Conservation (phyloP, 2,329 filamentous ascomycete species). For the Fusarium sp. region DNA sequence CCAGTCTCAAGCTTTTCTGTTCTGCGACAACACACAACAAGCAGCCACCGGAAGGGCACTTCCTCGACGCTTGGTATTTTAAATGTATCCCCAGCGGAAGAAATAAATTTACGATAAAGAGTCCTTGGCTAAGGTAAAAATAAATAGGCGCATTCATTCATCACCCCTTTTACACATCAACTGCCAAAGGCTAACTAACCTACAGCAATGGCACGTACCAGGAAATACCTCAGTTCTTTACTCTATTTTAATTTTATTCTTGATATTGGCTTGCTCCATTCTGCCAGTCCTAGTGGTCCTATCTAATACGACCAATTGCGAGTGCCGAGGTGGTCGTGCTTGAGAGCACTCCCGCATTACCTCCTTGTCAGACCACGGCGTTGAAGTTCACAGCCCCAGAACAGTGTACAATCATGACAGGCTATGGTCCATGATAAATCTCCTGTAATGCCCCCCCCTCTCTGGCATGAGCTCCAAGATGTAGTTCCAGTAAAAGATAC, state of each 20-base stretch:
- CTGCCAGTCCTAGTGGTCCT: not conserved
- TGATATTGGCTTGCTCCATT: not conserved
- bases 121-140: no score
- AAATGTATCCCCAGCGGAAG: no score
- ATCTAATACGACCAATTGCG: not conserved
- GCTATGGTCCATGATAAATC: not conserved
- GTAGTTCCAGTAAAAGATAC: not conserved
- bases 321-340: not conserved
- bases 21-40: no score
- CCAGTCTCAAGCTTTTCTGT: no score
- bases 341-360: not conserved
- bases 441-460: not conserved
- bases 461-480: not conserved
- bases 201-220: not conserved
- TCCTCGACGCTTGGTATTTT: no score
- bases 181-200: slow-evolving; percentile 12
- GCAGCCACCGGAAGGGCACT: no score
- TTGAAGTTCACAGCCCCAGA: not conserved
- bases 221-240: not conserved
- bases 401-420: not conserved
- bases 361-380: not conserved
- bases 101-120: no score
- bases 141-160: no score
- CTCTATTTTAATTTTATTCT: not conserved
- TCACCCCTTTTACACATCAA: not conserved